Base-by-base conservation (phyloP, 176 grass and related monocot species). In the Carex scoparia region DNA sequence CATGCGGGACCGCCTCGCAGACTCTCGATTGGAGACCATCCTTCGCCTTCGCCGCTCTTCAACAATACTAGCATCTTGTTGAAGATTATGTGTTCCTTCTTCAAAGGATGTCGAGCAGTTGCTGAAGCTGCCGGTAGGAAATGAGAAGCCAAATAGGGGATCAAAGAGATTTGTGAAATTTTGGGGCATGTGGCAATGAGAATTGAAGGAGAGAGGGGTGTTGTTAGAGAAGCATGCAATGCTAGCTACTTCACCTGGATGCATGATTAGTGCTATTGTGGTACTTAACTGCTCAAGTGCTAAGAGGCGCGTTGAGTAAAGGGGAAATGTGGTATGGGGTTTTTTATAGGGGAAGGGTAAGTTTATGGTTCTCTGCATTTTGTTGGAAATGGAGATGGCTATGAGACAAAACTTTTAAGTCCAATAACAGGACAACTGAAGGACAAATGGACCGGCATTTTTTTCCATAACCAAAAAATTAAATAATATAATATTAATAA, bases 1-100 rank as follows among this genome's bases (percentile, higher is more conserved):
- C 89, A 99, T 94, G 73, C 96, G 96, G 5, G 93, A 95, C 71
- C 93, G 83, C 61, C 96, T 84, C 1, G 96, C 96, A 0, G 96
- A 99, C 87, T 99, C 96, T 51, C 96, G 81, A 87, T 99, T 99
- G 30, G 96, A 99, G 57, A 94, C 69, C 96, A 94, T 99, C 91
- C 96, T 86, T 79, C 96, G 86, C 81, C 88, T 88, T 79, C 88
- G 68, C 84, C 93, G 80, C 81, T 94, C 96, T 44, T 95, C 88
- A 65, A 83, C 85, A 0, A 84, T 81, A n/a, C 70, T 86, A 3
- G 13, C 69, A 15, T 58, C 84, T 48, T 49, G 80, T 57, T 71
- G 31, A 16, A 60, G 79, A 83, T 67, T 60, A 32, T 66, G 86
- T 28, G 84, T 90, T 7, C 73, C 69, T 4, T 87, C 81, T 19